Base-by-base conservation (phyloP, 495 filamentous ascomycete genomes). In the Saxophila tyrrhenica region DNA sequence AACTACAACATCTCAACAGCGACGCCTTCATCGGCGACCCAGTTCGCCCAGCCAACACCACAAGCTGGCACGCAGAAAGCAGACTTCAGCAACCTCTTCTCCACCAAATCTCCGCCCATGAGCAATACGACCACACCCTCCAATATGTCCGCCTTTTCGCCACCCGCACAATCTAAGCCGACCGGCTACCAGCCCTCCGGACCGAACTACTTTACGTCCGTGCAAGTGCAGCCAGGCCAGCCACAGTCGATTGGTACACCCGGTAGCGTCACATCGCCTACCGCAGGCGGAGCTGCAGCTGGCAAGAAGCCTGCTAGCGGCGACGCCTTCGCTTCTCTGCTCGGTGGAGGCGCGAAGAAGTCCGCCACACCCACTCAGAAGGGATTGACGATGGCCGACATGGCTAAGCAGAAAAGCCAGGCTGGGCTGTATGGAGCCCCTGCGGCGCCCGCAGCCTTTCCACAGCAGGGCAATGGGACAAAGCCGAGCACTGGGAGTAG, bases 201-300 rank as follows among this genome's bases (percentile, higher is more conserved):
- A 24, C 92, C 92, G 25, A 98, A 98, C 70, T 98, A 98, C 74
- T 98, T 89, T 70, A 90, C 87, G 38, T 91, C 90, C 10, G 79
- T 95, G 25, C 70, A 47, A 60, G 69, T 21, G 45, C 55, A 38
- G 58, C 60, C 17, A 52, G 64, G 17, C 43, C 64, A 48, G 50
- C 52, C 29, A 50, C 50, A 51, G 54, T 39, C 60, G 2, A 68
- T 25, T 65, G 25, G 32, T 16, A 52, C 57, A 7, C 48, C 46
- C 7, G 25, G 48, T 19, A 57, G 72, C 60, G 29, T 72, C 62
- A 58, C 67, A 60, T 61, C 69, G 23, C 63, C 70, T 32, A 45
- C 52, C 45, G 42, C 61, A 55, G 68, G 61, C 32, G 23, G 42
- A 59, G 58, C 5, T 47, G 67, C 78, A 2, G 71, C 75, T 1